These are phyloP conservation scores for Citrus trifoliata DNA, from an alignment of 345 rosid genomes.

Conservation along the genomic window DNA sequence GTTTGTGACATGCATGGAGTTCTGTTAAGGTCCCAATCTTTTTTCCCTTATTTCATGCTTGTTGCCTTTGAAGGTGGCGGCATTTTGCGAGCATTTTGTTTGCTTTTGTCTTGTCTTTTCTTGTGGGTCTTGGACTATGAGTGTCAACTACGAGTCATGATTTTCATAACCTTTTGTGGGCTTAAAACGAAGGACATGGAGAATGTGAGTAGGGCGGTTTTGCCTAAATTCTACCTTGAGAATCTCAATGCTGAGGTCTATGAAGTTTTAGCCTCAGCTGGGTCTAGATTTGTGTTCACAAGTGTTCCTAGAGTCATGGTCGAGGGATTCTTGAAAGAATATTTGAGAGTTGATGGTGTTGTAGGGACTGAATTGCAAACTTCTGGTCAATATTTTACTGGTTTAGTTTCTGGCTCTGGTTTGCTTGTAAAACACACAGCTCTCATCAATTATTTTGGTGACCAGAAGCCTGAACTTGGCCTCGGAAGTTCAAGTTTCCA, in stretches of 20 bases:
- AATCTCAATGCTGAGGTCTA: constrained; percentile 60
- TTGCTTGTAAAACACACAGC: constrained; percentile 59
- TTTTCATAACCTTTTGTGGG: constrained; percentile 77
- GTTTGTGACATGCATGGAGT: constrained; percentile 71
- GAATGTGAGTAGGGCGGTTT: constrained; percentile 65
- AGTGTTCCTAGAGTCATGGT: constrained; percentile 83
- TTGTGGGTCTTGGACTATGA: constrained; percentile 57
- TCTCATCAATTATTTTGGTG: constrained; percentile 54
- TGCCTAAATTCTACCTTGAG: constrained; percentile 92
- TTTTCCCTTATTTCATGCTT: constrained; percentile 96
- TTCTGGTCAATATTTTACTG: constrained; percentile 50
- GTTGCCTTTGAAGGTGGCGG: constrained; percentile 91
- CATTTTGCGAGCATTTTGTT: constrained; percentile 57
- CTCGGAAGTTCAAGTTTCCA: constrained; percentile 56
- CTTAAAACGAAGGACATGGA: constrained; percentile 55
- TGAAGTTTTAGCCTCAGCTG: constrained; percentile 40
- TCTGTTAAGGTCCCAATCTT: constrained; percentile 48
- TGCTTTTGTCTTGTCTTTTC: constrained; percentile 56
- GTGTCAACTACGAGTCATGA: constrained; percentile 47
- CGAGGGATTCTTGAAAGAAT: constrained; percentile 67
- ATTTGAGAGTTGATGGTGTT: constrained; percentile 55
- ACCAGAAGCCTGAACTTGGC: constrained; percentile 53
- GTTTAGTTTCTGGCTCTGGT: constrained; percentile 63
- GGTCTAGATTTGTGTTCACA: constrained; percentile 54
- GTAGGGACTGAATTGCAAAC: constrained; percentile 69